These are phyloP conservation scores for Sarocladium oryzae DNA, from an alignment of 2,329 filamentous ascomycete species.

Conservation along the genomic window DNA sequence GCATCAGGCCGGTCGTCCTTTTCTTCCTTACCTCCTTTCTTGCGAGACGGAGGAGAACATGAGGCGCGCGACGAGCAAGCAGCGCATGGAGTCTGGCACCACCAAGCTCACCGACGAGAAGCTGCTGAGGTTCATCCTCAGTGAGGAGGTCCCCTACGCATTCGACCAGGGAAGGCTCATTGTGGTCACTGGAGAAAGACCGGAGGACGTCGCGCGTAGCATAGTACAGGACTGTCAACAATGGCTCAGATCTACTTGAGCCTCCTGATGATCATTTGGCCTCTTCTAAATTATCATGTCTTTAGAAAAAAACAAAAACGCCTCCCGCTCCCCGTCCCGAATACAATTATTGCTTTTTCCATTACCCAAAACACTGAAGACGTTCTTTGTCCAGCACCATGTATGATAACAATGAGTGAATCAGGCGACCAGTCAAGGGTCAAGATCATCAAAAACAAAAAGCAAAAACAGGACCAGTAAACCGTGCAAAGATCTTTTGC, in stretches of 20 bases:
- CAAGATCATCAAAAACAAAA: neutral
- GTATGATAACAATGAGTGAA: too few relatives aligned
- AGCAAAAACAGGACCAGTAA: neutral
- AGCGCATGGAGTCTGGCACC: neutral
- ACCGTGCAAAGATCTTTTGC: too few relatives aligned
- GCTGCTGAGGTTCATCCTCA: neutral
- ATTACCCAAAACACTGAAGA: neutral
- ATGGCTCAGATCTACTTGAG: neutral
- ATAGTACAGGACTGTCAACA: neutral
- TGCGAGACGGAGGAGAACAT: constrained; percentile 3
- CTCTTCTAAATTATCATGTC: too few relatives aligned
- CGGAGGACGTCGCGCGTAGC: neutral
- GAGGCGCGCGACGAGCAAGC: neutral
- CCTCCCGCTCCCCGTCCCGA: neutral
- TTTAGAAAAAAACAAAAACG: neutral
- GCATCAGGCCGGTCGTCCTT: neutral
- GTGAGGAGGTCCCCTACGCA: neutral
- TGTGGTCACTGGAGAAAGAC: neutral
- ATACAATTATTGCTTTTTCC: constrained; percentile 1
- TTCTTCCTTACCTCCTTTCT: neutral
- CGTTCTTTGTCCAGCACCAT: neutral
- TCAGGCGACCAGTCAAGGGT: too few relatives aligned
- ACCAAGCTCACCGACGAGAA: constrained; percentile 4
- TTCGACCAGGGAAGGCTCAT: neutral
- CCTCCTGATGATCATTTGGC: neutral